Evolutionary conservation across 352 stramenopile species (phyloP), one percentile per base, ranked within the genome.

Genomic region (Thalassiosira oceanica): DNA sequence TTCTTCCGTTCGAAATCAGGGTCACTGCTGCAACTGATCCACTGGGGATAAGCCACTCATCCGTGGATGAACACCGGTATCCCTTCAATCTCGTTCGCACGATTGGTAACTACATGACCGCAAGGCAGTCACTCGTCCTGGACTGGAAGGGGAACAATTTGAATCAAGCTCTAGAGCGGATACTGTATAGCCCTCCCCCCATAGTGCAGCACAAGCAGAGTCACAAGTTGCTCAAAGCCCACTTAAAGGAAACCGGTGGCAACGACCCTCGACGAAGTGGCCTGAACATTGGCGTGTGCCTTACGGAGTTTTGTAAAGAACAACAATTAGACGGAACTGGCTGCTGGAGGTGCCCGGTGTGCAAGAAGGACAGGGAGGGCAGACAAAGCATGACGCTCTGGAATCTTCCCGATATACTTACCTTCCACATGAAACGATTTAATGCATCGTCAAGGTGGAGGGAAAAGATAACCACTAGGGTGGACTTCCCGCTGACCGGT

Each of bases 351-450:
- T 99, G 95, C 60, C 94, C 94, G n/a, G 94, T 94, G 48, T 99
- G 96, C 83, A 97, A 98, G 70, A 86, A 93, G 13, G 94, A 97
- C 61, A 89, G 97, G 44, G 93, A 94, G 41, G 95, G 94, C 13
- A 97, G 95, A 62, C 98, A 98, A 84, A 96, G 97, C 71, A 97
- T 99, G 64, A 90, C 97, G 43, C 77, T 98, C 8, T 99, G 95
- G 81, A 94, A 94, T 48, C 84, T 98, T 11, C 96, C 96, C 13
- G 95, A 97, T 66, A 86, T 99, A 26, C 71, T 99, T 21, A 95
- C 97, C 27, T 96, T 99, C 75, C 94, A 98, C 74, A 78, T 99
- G 8, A 99, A 99, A 83, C 93, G 96, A n/a, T 99, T 99, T 69
- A 96, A 97, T 29, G 97, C 96, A 55, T 94, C 92, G 2, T 89